phyloP scores from a whole-genome alignment of 1,284 basidiomycete genomes.

The Trichosporon asahii region DNA sequence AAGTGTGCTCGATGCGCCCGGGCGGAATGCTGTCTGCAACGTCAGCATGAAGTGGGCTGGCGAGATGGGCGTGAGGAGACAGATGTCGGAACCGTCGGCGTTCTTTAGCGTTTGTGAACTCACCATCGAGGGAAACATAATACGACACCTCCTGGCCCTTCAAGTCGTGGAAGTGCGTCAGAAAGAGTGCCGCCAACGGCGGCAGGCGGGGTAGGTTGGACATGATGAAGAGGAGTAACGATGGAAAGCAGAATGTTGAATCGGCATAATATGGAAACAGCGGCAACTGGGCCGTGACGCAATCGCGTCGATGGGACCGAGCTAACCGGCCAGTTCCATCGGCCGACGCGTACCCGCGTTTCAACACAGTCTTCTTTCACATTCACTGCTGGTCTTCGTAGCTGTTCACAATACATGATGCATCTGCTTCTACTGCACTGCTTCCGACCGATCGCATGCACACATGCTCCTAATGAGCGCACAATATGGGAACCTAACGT shows the following conservation, averaged over 20 bases:
- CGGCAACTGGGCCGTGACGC: background rate
- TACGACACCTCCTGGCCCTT: slow-evolving; percentile 43
- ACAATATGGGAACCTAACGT: background rate
- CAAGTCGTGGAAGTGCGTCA: slow-evolving; percentile 48
- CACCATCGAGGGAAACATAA: slow-evolving; percentile 37
- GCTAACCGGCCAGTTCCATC: background rate
- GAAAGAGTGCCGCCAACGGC: slow-evolving; percentile 41
- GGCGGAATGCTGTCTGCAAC: slow-evolving; percentile 24
- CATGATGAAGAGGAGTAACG: background rate
- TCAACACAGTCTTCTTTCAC: background rate
- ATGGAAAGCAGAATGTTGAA: background rate
- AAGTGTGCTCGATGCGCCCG: slow-evolving; percentile 37
- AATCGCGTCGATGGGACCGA: background rate
- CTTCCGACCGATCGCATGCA: background rate
- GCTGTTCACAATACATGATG: background rate
- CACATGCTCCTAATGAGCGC: background rate
- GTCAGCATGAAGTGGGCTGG: background rate
- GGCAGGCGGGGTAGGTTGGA: slow-evolving; percentile 27
- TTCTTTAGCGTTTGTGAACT: too few species aligned
- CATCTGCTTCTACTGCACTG: background rate
- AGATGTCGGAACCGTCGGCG: too few species aligned
- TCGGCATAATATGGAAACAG: background rate
- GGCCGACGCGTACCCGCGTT: slow-evolving; percentile 7
- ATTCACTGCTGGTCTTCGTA: background rate
- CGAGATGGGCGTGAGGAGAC: too few species aligned